phyloP scores from a whole-genome alignment of 495 filamentous ascomycete genomes.

The Talaromyces ruber region DNA sequence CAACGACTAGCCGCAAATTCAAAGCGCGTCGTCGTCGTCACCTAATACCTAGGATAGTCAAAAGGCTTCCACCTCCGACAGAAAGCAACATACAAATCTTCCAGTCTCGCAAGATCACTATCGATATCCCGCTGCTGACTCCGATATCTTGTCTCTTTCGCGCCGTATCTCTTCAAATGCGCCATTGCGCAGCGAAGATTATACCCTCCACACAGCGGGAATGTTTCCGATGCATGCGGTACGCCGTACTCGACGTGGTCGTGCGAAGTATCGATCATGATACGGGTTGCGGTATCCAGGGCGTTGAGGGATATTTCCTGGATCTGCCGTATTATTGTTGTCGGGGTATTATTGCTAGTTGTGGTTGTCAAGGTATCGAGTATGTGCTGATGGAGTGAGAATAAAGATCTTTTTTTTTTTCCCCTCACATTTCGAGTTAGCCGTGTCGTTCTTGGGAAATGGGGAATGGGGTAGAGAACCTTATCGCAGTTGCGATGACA shows the following conservation, averaged over 20 bases:
- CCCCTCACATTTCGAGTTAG: not conserved
- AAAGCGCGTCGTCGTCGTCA: no score
- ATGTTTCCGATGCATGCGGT: not conserved
- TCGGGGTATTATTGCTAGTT: not conserved
- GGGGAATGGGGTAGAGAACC: not conserved
- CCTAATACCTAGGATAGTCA: no score
- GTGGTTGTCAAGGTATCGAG: not conserved
- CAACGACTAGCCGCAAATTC: no score
- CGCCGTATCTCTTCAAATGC: not conserved
- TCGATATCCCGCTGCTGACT: no score
- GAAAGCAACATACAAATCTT: no score
- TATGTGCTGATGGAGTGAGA: not conserved
- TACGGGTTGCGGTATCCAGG: not conserved
- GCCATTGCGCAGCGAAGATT: not conserved
- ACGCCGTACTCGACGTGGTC: not conserved
- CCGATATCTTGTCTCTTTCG: no score
- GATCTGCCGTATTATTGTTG: not conserved
- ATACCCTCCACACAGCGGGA: not conserved
- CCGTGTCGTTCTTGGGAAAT: no score
- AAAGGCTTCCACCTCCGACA: no score
- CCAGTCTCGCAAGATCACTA: no score
- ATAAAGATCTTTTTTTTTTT: not conserved
- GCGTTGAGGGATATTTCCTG: not conserved
- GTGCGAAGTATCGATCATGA: not conserved
- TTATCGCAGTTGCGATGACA: not conserved